A percentile compares a stretch with the other conserved stretches of the same genome.
These are phyloP conservation scores for Vitis labrusca DNA, from an alignment of 164 flowering plant species.

Conservation along the genomic window DNA sequence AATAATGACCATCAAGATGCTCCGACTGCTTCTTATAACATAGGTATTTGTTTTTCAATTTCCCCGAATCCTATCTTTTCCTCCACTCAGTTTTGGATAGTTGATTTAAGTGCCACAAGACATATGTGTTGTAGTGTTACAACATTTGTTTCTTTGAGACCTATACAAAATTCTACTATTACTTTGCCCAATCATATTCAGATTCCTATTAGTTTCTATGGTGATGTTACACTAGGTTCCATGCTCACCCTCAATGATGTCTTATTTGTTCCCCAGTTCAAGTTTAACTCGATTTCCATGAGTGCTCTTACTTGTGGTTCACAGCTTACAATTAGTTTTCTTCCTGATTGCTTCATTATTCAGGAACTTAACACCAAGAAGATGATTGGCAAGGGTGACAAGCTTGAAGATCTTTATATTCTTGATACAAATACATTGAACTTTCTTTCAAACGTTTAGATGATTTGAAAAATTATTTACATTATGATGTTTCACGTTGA, in stretches of 20 bases:
- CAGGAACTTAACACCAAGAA: background rate
- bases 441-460: background rate
- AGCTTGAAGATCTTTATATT: background rate
- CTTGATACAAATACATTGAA: background rate
- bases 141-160: background rate
- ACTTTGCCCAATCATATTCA: background rate
- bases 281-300: background rate
- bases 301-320: background rate
- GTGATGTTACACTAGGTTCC: background rate
- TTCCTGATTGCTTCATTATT: background rate
- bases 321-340: background rate
- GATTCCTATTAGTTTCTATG: background rate
- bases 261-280: background rate
- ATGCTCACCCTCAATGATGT: background rate
- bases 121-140: background rate
- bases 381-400: slow-evolving; percentile 4
- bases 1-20: background rate
- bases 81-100: background rate
- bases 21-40: background rate
- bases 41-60: background rate
- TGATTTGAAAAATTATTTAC: background rate
- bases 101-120: background rate
- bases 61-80: background rate
- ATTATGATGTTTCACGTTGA: background rate
- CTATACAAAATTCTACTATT: background rate